Base-by-base conservation (phyloP, 2,329 filamentous ascomycete genomes). In the Ceratocystis variospora region DNA sequence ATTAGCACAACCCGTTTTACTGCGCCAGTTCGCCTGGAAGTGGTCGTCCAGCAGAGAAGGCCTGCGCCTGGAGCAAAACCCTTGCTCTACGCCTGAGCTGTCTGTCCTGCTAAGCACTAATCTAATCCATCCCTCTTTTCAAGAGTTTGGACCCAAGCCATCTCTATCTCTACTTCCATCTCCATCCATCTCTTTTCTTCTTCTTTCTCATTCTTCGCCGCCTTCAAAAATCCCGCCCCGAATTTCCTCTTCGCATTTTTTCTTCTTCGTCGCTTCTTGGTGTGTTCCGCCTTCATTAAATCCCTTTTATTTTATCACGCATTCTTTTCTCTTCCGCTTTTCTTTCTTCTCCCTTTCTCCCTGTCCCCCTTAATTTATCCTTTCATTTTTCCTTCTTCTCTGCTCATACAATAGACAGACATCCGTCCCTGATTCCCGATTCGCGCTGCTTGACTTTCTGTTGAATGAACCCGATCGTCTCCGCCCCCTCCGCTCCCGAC, bases 21-120 rank as follows among this genome's bases (percentile, higher is more conserved):
- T 53, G 48, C 37, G 3, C 48, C 48, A 53, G 25, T 28, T 19
- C 31, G 55, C 45, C 28, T 31, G 25, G 15, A 46, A 41, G 48
- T 46, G 17, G 63, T 25, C 3, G 50, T 59, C 25, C 28, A 64
- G 64, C 55, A 41, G 46, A 64, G 55, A 65, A 57, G 57, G 64
- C 64, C 64, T 61, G 64, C 64, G 55, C 63, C 55, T 65, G 55
- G 64, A 61, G 64, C 64, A 61, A 65, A 65, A 41, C 64, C 63
- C 62, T 31, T 65, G 64, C 64, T 65, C 64, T 65, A 48, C 45
- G 62, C 53, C 64, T 65, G 55, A 65, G 64, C 64, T 65, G 50
- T 65, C 64, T 65, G 50, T 65, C 55, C 64, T 65, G 64, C 46
- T 64, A 41, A 55, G 31, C 46, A 59, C 55, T 57, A 57, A 63